Conservation (phyloP, 495 filamentous ascomycete species). For the Neurospora sublineolata region DNA sequence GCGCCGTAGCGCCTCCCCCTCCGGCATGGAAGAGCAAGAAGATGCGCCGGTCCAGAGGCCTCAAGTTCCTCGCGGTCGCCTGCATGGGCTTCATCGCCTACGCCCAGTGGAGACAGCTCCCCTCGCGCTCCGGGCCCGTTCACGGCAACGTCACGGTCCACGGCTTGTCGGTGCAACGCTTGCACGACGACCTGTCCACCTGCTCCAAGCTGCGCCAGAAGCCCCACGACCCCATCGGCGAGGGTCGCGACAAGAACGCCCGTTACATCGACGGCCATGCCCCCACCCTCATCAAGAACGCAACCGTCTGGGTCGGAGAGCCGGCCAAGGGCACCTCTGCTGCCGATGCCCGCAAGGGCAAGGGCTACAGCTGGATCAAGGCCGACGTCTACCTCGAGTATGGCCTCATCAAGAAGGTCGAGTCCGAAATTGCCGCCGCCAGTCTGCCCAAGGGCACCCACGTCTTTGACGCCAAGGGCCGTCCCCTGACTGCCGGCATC, state of each 20-base stretch:
- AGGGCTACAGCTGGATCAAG: conserved; percentile 30
- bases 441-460: conserved; percentile 24
- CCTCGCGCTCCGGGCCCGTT: neutral
- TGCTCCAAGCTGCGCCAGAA: conserved; percentile 30
- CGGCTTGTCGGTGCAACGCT: conserved; percentile 25
- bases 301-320: conserved; percentile 43
- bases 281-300: conserved; percentile 41
- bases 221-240: conserved; percentile 32
- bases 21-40: conserved; percentile 13
- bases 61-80: conserved; percentile 23
- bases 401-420: conserved; percentile 36
- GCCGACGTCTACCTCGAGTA: conserved; percentile 38
- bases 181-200: conserved; percentile 27
- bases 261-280: conserved; percentile 35
- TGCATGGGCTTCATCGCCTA: conserved; percentile 35
- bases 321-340: conserved; percentile 27
- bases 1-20: conserved; percentile 1
- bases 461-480: conserved; percentile 42
- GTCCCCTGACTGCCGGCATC: conserved; percentile 50
- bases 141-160: conserved; percentile 8
- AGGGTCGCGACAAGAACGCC: conserved; percentile 35
- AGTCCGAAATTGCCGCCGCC: conserved; percentile 19
- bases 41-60: conserved; percentile 23
- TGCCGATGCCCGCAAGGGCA: conserved; percentile 34
- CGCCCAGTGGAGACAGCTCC: conserved; percentile 36